Conservation (phyloP, 148 eudicot genomes). For the Silene latifolia region DNA sequence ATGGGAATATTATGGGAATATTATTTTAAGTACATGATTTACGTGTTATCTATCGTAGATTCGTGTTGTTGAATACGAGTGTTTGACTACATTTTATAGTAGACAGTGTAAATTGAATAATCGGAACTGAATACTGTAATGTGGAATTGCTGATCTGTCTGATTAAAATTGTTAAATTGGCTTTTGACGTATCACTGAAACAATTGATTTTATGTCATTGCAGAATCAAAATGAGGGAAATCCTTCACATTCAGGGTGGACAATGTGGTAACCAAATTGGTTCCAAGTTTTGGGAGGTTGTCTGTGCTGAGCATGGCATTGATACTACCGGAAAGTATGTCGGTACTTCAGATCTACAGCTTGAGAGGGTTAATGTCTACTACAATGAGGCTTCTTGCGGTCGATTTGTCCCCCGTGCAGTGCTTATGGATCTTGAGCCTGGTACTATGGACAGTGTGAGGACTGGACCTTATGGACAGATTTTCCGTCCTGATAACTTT, state of each 20-base stretch:
- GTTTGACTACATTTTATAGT: too few relatives aligned
- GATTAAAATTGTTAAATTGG: not conserved
- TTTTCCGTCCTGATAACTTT: conserved; percentile 41
- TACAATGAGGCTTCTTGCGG: conserved; percentile 45
- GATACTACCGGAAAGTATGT: conserved; percentile 36
- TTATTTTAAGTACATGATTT: not conserved
- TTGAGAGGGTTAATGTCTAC: conserved; percentile 39
- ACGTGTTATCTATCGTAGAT: not conserved
- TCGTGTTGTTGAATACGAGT: not conserved
- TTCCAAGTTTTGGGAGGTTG: conserved; percentile 39
- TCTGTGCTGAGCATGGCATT: conserved; percentile 40
- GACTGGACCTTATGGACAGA: conserved; percentile 37
- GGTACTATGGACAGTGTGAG: conserved; percentile 47
- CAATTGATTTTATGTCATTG: not conserved
- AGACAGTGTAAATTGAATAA: not conserved
- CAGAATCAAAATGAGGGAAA: conserved; percentile 38
- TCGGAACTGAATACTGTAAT: not conserved
- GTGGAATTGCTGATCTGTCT: not conserved
- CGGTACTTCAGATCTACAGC: conserved; percentile 37
- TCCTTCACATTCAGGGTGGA: conserved; percentile 42
- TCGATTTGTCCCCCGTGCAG: conserved; percentile 40
- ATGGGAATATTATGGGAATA: not conserved
- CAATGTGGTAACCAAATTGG: conserved; percentile 40
- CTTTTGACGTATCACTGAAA: not conserved
- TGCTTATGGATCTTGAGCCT: conserved; percentile 45